Evolutionary conservation across 139 green algal genomes (phyloP).

Genomic region (Ulvella scutata): DNA sequence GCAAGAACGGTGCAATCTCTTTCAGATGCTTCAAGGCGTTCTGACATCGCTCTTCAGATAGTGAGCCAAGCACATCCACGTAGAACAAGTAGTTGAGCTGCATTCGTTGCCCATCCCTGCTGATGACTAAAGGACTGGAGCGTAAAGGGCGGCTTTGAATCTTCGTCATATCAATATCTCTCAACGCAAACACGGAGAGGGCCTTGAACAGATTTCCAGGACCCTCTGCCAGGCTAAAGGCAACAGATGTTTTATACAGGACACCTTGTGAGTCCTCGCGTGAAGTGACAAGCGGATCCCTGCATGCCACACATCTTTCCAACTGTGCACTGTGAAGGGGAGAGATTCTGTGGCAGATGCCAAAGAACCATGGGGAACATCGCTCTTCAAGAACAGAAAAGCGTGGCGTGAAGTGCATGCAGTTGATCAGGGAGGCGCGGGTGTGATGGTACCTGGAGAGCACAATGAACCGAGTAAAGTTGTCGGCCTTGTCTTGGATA

Average conservation of each 20-base stretch:
- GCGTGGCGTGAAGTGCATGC: too few species aligned
- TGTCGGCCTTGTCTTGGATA: constrained; percentile 83
- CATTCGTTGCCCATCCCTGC: not conserved
- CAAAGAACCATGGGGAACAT: too few species aligned
- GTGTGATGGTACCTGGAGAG: constrained; percentile 36
- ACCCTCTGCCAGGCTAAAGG: constrained; percentile 68
- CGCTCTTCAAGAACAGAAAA: too few species aligned
- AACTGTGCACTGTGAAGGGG: not conserved
- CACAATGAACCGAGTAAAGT: constrained; percentile 90
- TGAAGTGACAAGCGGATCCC: constrained; percentile 64
- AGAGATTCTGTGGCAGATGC: too few species aligned
- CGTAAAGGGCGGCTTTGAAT: constrained; percentile 85
- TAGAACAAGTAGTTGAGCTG: constrained; percentile 97
- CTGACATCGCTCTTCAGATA: constrained; percentile 59
- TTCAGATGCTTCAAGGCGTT: constrained; percentile 86
- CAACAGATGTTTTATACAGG: constrained; percentile 78
- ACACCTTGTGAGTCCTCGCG: constrained; percentile 16
- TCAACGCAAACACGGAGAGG: constrained; percentile 85
- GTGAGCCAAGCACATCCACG: constrained; percentile 79
- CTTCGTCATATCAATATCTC: constrained; percentile 94
- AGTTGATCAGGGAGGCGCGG: not conserved
- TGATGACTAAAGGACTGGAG: constrained; percentile 38
- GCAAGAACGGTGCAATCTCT: constrained; percentile 80
- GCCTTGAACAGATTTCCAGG: constrained; percentile 93
- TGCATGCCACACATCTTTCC: constrained; percentile 1